These are phyloP conservation scores for Penicillium sclerotigenum DNA, from an alignment of 2,329 filamentous ascomycete genomes.

Conservation along the genomic window DNA sequence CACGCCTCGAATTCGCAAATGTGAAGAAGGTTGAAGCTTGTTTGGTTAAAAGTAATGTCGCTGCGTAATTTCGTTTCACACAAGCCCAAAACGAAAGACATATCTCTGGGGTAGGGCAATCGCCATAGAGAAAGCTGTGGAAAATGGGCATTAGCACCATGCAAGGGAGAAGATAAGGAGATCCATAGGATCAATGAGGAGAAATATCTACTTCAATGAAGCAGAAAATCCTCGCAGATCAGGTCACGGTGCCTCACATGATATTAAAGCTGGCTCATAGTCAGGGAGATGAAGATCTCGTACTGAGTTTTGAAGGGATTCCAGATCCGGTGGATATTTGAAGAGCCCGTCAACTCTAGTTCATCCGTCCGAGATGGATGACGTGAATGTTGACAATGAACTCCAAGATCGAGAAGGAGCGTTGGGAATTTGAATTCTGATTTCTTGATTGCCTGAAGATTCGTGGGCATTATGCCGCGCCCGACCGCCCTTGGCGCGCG, in stretches of 20 bases:
- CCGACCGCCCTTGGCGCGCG: constrained; percentile 21
- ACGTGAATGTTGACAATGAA: constrained; percentile 3
- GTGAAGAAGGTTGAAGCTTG: constrained; percentile 25
- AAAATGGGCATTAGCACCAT: constrained; percentile 21
- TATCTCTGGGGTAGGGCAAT: constrained; percentile 43
- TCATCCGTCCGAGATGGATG: constrained; percentile 2
- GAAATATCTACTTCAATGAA: background rate
- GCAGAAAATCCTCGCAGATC: constrained; percentile 1
- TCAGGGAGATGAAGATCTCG: constrained; percentile 19
- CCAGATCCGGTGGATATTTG: background rate
- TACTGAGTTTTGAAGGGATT: constrained; percentile 10
- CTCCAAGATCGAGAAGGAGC: constrained; percentile 13
- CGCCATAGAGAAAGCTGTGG: constrained; percentile 41
- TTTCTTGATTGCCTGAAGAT: constrained; percentile 25
- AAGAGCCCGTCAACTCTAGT: background rate
- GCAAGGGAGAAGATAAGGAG: background rate
- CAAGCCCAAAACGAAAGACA: constrained; percentile 45
- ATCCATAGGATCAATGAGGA: constrained; percentile 1
- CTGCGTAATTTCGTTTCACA: constrained; percentile 43
- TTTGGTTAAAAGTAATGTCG: constrained; percentile 36
- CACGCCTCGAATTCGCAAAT: constrained; percentile 17
- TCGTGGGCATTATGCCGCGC: constrained; percentile 25
- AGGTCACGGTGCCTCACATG: constrained; percentile 19
- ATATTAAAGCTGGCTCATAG: constrained; percentile 28
- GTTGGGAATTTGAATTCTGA: constrained; percentile 15